Conservation (phyloP, 2,329 filamentous ascomycete species). For the Cercospora sojina region DNA sequence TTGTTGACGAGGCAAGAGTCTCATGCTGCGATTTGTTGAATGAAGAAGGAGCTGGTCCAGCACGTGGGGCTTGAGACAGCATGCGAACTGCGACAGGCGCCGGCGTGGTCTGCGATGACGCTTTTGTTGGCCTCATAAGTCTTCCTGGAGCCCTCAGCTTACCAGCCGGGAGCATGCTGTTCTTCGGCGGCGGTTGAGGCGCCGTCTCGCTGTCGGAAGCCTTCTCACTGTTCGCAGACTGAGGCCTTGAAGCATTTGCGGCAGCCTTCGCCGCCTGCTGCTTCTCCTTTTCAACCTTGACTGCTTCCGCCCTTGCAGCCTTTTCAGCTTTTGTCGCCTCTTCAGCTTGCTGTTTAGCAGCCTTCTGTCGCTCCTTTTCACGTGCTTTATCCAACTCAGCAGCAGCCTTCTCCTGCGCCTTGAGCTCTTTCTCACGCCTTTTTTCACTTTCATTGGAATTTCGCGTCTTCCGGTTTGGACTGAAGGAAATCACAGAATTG, state of each 20-base stretch:
- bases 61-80: slow-evolving; percentile 47
- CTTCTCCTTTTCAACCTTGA: slow-evolving; percentile 40
- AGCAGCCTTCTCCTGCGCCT: slow-evolving; percentile 61
- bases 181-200: slow-evolving; percentile 60
- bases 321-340: slow-evolving; percentile 39
- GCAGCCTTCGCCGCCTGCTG: slow-evolving; percentile 23
- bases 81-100: slow-evolving; percentile 71
- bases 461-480: slow-evolving; percentile 51
- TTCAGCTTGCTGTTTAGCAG: slow-evolving; percentile 56
- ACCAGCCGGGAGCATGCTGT: slow-evolving; percentile 42
- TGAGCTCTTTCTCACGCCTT: slow-evolving; percentile 60
- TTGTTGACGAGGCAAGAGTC: slow-evolving; percentile 37
- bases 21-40: slow-evolving; percentile 30
- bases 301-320: slow-evolving; percentile 39
- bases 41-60: slow-evolving; percentile 30
- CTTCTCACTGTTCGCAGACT: slow-evolving; percentile 39
- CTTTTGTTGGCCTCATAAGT: slow-evolving; percentile 42
- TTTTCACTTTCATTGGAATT: slow-evolving; percentile 63
- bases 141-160: slow-evolving; percentile 39
- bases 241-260: slow-evolving; percentile 27
- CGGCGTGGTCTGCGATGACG: slow-evolving; percentile 63
- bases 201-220: slow-evolving; percentile 54
- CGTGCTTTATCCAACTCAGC: slow-evolving; percentile 67
- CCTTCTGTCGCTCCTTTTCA: slow-evolving; percentile 69
- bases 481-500: slow-evolving; percentile 32